Evolutionary conservation across 2,329 filamentous ascomycete species (phyloP).

Genomic region (Ascochyta koolunga): DNA sequence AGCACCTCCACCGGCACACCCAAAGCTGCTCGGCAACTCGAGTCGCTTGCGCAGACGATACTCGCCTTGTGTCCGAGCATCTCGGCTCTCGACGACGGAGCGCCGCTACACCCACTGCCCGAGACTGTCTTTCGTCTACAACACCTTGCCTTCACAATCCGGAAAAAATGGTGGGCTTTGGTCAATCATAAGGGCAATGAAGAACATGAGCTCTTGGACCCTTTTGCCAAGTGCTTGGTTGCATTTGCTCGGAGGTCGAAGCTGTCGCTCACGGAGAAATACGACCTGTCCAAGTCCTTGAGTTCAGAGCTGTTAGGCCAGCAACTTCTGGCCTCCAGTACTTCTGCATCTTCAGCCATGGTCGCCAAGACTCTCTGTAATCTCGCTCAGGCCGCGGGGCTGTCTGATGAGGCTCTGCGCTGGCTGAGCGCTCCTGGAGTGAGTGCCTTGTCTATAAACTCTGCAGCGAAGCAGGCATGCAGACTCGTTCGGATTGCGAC

Average conservation of each 20-base stretch:
- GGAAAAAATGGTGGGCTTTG: slow-evolving; percentile 70
- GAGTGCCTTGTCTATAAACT: slow-evolving; percentile 17
- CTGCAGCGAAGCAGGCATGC: slow-evolving; percentile 34
- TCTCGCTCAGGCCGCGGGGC: slow-evolving; percentile 44
- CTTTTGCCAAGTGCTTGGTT: slow-evolving; percentile 67
- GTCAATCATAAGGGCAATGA: slow-evolving; percentile 64
- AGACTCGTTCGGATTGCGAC: slow-evolving; percentile 37
- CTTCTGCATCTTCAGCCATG: not conserved
- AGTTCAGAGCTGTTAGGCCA: slow-evolving; percentile 19
- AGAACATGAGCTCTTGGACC: slow-evolving; percentile 69
- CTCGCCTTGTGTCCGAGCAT: slow-evolving; percentile 71
- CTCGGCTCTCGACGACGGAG: slow-evolving; percentile 68
- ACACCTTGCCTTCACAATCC: slow-evolving; percentile 64
- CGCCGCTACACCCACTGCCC: slow-evolving; percentile 63
- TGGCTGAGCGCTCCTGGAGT: slow-evolving; percentile 34
- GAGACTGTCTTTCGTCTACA: slow-evolving; percentile 67
- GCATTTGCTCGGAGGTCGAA: slow-evolving; percentile 64
- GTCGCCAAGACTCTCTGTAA: slow-evolving; percentile 31
- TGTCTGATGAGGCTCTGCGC: slow-evolving; percentile 42
- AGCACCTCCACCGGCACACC: slow-evolving; percentile 54
- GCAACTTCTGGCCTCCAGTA: not conserved
- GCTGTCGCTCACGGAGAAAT: slow-evolving; percentile 45
- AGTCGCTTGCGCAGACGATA: slow-evolving; percentile 68
- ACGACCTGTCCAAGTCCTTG: slow-evolving; percentile 45
- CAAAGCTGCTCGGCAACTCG: slow-evolving; percentile 70